Base-by-base conservation (phyloP, 495 filamentous ascomycete genomes). In the Penicillium canescens region DNA sequence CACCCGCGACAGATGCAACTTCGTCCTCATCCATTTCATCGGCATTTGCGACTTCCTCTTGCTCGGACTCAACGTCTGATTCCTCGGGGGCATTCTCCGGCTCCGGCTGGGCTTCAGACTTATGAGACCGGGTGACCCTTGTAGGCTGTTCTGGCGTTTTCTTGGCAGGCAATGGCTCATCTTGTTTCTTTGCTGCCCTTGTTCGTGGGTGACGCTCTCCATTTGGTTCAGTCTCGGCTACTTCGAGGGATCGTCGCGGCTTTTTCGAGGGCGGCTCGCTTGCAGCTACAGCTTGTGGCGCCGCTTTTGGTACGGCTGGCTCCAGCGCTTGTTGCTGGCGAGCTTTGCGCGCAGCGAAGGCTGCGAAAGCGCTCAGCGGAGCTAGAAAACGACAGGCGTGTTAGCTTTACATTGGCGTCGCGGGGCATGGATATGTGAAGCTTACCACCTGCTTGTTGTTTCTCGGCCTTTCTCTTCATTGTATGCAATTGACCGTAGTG, bases 381-480 rank as follows among this genome's bases (percentile, higher is more conserved):
- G 62, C 73, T 72, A 57, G 18, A 18, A 52, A 50, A 34, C 38
- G 26, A 42, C 20, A 8, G 6, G 40, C 26, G 34, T 42, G 24
- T 50, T 3, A 51, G 49, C 40, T 37, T 42, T 28, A 4, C 1
- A 42, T 8, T 43, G 13, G 16, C 11, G 26, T 35, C 3, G 8
- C 18, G 34, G 11, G 20, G n/a, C 1, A 39, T 24, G 5, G 20
- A 14, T 6, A 45, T 18, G n/a, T 24, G 13, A 4, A 23, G 9
- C 40, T 46, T 68, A 78, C 73, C 71, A 54, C 69, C 60, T 23
- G 53, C 11, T 49, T 70, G 68, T 50, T 69, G 69, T 41, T 76
- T 76, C 33, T 78, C 73, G 20, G 71, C 75, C 52, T 78, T 78
- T 54, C 75, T 60, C 54, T 78, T 78, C 69, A 75, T 72, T 46